Percentiles rank a stretch among this genome's conserved stretches.
These are phyloP conservation scores for Penicillium flavigenum DNA, from an alignment of 495 filamentous ascomycete species.

Conservation along the genomic window DNA sequence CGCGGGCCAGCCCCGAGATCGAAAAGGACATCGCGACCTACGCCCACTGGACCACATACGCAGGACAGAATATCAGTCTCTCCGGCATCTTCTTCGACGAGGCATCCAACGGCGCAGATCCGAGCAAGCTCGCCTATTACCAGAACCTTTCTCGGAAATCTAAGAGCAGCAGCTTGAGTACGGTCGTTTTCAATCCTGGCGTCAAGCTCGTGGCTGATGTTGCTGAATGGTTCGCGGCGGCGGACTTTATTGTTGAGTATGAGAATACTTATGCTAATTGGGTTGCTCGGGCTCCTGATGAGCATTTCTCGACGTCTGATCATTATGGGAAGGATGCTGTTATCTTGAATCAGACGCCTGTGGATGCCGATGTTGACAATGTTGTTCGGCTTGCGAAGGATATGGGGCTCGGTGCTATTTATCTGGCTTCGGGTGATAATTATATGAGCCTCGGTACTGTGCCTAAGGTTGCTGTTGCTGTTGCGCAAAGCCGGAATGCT, in stretches of 20 bases:
- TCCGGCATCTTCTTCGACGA: conserved; percentile 54
- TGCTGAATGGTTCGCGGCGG: conserved; percentile 20
- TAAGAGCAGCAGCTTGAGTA: conserved; percentile 14
- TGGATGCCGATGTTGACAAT: conserved; percentile 9
- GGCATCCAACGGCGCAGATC: conserved; percentile 30
- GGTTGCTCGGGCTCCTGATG: conserved; percentile 4
- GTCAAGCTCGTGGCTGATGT: conserved; percentile 15
- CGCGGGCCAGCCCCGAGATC: conserved; percentile 29
- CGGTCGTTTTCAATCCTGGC: conserved; percentile 26
- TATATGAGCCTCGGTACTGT: conserved; percentile 17
- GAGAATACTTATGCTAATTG: conserved; percentile 26
- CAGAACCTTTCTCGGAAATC: conserved; percentile 29
- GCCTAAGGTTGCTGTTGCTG: conserved; percentile 17
- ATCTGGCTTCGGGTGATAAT: conserved; percentile 20
- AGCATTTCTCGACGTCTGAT: conserved; percentile 8
- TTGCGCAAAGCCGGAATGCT: neutral
- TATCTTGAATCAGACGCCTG: conserved; percentile 22
- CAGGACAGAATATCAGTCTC: conserved; percentile 32
- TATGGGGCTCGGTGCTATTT: conserved; percentile 27
- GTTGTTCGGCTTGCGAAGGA: conserved; percentile 17
- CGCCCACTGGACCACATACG: conserved; percentile 37
- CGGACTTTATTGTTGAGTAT: conserved; percentile 26
- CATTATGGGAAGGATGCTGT: conserved; percentile 20
- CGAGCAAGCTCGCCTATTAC: conserved; percentile 33
- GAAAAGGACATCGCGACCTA: conserved; percentile 43